These are phyloP conservation scores for Beauveria scarabaeidicola DNA, from an alignment of 2,329 filamentous ascomycete species.

Conservation along the genomic window DNA sequence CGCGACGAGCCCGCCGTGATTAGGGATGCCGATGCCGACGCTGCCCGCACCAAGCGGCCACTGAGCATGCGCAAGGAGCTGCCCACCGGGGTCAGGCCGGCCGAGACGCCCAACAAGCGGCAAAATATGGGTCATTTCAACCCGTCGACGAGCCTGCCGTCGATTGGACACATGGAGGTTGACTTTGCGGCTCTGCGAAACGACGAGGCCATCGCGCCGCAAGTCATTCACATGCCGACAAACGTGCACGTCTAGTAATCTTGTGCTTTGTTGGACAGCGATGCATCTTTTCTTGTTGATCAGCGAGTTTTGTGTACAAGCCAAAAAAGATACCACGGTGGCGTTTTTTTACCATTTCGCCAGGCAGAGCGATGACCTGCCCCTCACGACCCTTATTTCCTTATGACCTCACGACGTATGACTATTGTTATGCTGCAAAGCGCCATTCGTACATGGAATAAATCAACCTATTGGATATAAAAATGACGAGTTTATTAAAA, in stretches of 20 bases:
- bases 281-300: constrained; percentile 3
- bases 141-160: neutral
- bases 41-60: constrained; percentile 41
- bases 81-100: constrained; percentile 21
- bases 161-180: constrained; percentile 8
- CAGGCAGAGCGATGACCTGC: neutral
- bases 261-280: neutral
- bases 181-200: constrained; percentile 1
- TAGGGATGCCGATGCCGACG: constrained; percentile 31
- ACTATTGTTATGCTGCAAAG: neutral
- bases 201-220: neutral
- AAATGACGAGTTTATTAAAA: neutral
- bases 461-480: neutral
- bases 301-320: constrained; percentile 2
- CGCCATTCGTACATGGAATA: neutral
- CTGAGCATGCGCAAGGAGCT: constrained; percentile 44
- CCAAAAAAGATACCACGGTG: constrained; percentile 6
- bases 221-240: neutral
- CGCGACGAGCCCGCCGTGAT: constrained; percentile 42
- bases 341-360: neutral
- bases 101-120: constrained; percentile 17
- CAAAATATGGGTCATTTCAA: constrained; percentile 9
- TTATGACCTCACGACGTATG: neutral
- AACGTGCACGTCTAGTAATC: neutral
- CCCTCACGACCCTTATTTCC: neutral